phyloP scores from a whole-genome alignment of 176 grass and related monocot genomes.

The Zea luxurians region DNA sequence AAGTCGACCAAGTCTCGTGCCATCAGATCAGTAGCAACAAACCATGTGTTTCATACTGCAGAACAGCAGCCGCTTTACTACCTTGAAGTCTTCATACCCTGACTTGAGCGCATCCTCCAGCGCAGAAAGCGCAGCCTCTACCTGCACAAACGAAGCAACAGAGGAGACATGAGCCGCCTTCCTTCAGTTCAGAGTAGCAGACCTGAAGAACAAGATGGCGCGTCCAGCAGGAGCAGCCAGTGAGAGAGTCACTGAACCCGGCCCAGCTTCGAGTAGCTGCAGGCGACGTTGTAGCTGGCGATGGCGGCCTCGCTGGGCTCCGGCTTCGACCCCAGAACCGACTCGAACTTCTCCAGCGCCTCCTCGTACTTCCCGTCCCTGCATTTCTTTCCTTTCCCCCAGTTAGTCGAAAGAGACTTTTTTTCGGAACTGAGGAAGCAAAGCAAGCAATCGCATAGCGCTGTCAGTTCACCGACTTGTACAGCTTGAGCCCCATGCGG shows the following conservation, averaged over 20 bases:
- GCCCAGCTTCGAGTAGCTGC: constrained; percentile 90
- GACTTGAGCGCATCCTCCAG: constrained; percentile 80
- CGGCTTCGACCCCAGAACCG: constrained; percentile 80
- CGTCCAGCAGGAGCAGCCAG: no score
- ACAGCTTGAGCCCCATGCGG: constrained; percentile 73
- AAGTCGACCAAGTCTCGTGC: background rate
- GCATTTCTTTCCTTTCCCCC: background rate
- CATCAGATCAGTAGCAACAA: background rate
- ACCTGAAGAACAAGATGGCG: background rate
- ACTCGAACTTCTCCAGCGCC: constrained; percentile 93
- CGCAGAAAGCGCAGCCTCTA: constrained; percentile 81
- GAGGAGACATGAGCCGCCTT: no score
- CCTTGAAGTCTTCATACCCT: constrained; percentile 93
- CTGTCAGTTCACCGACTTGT: constrained; percentile 54
- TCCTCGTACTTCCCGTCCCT: constrained; percentile 75
- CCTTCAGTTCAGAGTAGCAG: background rate
- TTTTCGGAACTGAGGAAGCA: constrained; percentile 29
- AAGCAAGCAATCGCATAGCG: background rate
- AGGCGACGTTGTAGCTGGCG: constrained; percentile 94
- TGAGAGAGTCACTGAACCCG: constrained; percentile 48
- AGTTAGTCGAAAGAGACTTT: background rate
- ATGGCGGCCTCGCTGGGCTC: constrained; percentile 63
- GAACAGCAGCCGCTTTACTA: constrained; percentile 59
- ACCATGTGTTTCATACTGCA: background rate
- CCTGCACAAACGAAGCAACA: constrained; percentile 31